A percentile compares a stretch with the other conserved stretches of the same genome.
These are phyloP conservation scores for Hypomyces perniciosus DNA, from an alignment of 2,329 filamentous ascomycete genomes.

Conservation along the genomic window DNA sequence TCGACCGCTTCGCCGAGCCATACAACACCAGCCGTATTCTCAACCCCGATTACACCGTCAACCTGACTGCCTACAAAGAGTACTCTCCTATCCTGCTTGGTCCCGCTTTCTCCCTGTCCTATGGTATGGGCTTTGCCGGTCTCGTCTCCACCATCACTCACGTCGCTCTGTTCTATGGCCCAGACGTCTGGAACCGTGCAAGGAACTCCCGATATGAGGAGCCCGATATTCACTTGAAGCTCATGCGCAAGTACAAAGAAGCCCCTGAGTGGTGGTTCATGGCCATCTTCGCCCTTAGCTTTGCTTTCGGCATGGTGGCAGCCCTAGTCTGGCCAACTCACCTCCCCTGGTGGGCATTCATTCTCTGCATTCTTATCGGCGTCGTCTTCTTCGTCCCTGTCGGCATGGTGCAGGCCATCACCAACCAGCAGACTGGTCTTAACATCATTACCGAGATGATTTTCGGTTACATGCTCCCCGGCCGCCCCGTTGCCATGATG, in stretches of 20 bases:
- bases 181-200: conserved; percentile 36
- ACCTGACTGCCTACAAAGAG: conserved; percentile 48
- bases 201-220: conserved; percentile 32
- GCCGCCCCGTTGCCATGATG: conserved; percentile 44
- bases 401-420: conserved; percentile 42
- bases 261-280: conserved; percentile 55
- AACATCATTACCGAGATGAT: conserved; percentile 46
- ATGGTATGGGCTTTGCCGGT: conserved; percentile 52
- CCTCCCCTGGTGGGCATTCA: conserved; percentile 38
- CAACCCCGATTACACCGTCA: conserved; percentile 43
- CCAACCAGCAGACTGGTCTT: conserved; percentile 42
- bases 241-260: conserved; percentile 52
- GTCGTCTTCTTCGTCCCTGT: conserved; percentile 37
- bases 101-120: conserved; percentile 49
- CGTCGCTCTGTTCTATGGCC: conserved; percentile 45
- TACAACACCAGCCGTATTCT: conserved; percentile 55
- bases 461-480: conserved; percentile 43
- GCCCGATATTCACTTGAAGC: conserved; percentile 44
- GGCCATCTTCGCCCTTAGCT: conserved; percentile 39
- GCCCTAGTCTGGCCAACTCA: conserved; percentile 33
- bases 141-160: conserved; percentile 49
- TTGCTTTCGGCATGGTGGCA: conserved; percentile 41
- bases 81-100: conserved; percentile 53
- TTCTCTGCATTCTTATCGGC: conserved; percentile 35
- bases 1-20: conserved; percentile 51